A percentile compares a stretch with the other conserved stretches of the same genome.
Conservation (phyloP, 352 stramenopile genomes). For the Phytopythium chamaehyphon region DNA sequence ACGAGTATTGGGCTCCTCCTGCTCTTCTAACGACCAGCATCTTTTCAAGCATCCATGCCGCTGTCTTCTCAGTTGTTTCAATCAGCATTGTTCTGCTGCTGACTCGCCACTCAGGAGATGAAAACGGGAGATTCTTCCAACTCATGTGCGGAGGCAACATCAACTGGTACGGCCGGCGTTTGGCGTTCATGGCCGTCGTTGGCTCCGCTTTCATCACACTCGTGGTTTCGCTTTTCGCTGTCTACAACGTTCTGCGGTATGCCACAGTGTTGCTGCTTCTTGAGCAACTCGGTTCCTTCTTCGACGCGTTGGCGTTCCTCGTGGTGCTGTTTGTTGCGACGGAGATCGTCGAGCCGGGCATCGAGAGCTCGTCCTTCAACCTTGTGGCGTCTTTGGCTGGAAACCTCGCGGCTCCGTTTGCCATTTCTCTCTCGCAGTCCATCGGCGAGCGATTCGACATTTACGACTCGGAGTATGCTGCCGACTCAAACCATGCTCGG, state of each 20-base stretch:
- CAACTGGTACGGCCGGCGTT: constrained; percentile 4
- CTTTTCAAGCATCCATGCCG: constrained; percentile 39
- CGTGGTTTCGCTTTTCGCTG: constrained; percentile 41
- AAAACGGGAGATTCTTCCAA: not conserved
- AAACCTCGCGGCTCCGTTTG: constrained; percentile 51
- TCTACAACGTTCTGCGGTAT: constrained; percentile 57
- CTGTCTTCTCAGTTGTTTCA: constrained; percentile 34
- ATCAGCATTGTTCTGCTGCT: constrained; percentile 21
- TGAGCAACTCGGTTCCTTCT: constrained; percentile 40
- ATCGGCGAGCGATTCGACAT: constrained; percentile 61
- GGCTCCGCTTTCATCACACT: constrained; percentile 31
- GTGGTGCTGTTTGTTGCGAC: constrained; percentile 44
- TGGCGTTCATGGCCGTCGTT: constrained; percentile 19
- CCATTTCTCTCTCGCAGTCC: constrained; percentile 55
- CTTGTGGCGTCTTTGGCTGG: constrained; percentile 38
- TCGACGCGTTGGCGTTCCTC: constrained; percentile 56
- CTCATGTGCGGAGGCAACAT: constrained; percentile 23
- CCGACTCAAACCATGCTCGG: constrained; percentile 35
- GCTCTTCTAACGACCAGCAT: constrained; percentile 38
- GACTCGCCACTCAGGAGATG: not conserved
- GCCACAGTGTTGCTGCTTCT: constrained; percentile 35
- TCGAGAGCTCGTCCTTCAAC: constrained; percentile 47
- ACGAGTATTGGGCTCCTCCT: constrained; percentile 47
- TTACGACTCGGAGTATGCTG: constrained; percentile 45
- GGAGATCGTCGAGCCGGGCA: constrained; percentile 36